A percentile compares a stretch with the other conserved stretches of the same genome.
Evolutionary conservation across 1,284 basidiomycete species (phyloP).

Genomic region (Filobasidium uniguttulatum): DNA sequence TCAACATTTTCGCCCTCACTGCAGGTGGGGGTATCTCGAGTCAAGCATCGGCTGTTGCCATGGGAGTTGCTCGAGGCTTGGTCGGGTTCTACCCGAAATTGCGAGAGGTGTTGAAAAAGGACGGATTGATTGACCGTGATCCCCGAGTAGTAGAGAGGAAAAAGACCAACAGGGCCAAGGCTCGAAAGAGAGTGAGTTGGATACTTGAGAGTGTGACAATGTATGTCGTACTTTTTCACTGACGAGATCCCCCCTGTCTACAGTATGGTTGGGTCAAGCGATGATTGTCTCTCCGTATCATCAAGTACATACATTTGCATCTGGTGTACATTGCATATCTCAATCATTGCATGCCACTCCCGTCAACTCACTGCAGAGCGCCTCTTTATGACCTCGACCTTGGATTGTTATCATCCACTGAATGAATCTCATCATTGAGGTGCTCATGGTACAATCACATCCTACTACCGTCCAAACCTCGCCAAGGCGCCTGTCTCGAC

Average conservation of each 20-base stretch:
- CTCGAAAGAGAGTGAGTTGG: constrained; percentile 67
- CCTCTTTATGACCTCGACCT: no score
- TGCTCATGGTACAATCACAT: neutral
- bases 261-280: constrained; percentile 94
- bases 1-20: constrained; percentile 76
- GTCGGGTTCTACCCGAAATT: constrained; percentile 55
- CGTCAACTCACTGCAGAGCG: no score
- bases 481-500: constrained; percentile 15
- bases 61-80: constrained; percentile 71
- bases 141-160: constrained; percentile 96
- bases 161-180: constrained; percentile 83
- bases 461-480: constrained; percentile 8
- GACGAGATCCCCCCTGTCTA: neutral
- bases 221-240: constrained; percentile 13
- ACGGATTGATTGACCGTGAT: constrained; percentile 76
- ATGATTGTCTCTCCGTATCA: no score
- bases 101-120: constrained; percentile 54
- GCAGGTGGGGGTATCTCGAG: constrained; percentile 81
- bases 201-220: constrained; percentile 3
- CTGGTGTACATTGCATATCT: no score
- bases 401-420: no score
- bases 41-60: constrained; percentile 77
- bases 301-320: no score
- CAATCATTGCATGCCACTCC: no score
- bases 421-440: no score